Conservation (phyloP, 345 rosid species). For the Noccaea caerulescens region DNA sequence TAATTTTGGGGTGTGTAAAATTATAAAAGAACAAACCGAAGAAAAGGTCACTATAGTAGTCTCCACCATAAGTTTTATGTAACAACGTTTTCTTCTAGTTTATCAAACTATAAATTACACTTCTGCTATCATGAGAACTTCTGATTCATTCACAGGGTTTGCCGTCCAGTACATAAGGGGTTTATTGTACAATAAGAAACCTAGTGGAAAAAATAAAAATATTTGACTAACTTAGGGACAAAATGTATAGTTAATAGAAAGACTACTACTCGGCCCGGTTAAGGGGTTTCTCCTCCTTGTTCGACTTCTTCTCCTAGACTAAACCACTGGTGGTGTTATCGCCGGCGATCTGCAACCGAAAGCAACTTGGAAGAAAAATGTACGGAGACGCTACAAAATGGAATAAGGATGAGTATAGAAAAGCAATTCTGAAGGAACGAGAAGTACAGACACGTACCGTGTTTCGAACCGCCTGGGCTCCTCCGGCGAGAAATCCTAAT, state of each 20-base stretch:
- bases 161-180: neutral
- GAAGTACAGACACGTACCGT: slow-evolving; percentile 71
- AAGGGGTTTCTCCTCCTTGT: neutral
- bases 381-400: slow-evolving; percentile 75
- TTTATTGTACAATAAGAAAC: neutral
- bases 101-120: neutral
- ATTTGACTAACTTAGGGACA: neutral
- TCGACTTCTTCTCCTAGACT: neutral
- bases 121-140: neutral
- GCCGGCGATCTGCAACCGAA: slow-evolving; percentile 29
- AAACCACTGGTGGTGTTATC: slow-evolving; percentile 14
- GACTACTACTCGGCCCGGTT: slow-evolving; percentile 18
- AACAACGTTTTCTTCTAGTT: no score
- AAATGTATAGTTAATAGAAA: neutral
- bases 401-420: slow-evolving; percentile 78
- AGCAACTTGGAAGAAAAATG: slow-evolving; percentile 40
- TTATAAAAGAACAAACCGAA: no score
- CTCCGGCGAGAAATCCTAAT: slow-evolving; percentile 53
- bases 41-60: no score
- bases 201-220: neutral
- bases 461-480: slow-evolving; percentile 81
- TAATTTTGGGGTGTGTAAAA: no score
- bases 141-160: neutral
- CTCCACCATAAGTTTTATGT: no score
- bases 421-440: slow-evolving; percentile 67